A percentile compares a stretch with the other conserved stretches of the same genome.
Conservation (phyloP, 345 rosid species). For the Trapa bicornis region DNA sequence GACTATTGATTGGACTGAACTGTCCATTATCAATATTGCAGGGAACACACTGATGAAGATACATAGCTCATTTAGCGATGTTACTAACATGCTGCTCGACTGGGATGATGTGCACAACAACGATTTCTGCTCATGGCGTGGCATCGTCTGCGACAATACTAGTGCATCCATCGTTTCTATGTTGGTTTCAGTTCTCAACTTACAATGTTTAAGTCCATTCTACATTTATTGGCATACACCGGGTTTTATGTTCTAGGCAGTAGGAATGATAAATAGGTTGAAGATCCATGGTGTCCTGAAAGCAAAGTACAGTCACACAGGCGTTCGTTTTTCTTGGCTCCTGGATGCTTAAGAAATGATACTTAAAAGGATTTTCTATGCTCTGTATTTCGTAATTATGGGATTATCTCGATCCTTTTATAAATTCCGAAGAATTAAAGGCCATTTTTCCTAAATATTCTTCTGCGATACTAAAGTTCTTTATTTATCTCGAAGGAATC, state of each 20-base stretch:
- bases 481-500: conserved; percentile 33
- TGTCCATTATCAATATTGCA: conserved; percentile 6
- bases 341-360: neutral
- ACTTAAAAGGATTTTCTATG: neutral
- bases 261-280: neutral
- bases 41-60: conserved; percentile 67
- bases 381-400: neutral
- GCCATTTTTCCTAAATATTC: neutral
- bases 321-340: no score
- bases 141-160: conserved; percentile 59
- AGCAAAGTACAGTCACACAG: no score
- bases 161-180: conserved; percentile 53
- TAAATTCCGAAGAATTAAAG: neutral
- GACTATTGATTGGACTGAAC: no score
- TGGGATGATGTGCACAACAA: conserved; percentile 56
- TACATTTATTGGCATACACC: neutral
- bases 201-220: no score
- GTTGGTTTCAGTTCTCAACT: conserved; percentile 23
- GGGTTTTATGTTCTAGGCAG: no score
- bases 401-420: neutral
- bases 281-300: neutral
- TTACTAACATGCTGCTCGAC: conserved; percentile 57
- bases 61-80: conserved; percentile 63
- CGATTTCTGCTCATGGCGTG: conserved; percentile 84
- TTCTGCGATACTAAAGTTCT: neutral